Evolutionary conservation across 2,329 filamentous ascomycete genomes (phyloP), one percentile per base, ranked within the genome.

Genomic region (Hypoxylon sp.): DNA sequence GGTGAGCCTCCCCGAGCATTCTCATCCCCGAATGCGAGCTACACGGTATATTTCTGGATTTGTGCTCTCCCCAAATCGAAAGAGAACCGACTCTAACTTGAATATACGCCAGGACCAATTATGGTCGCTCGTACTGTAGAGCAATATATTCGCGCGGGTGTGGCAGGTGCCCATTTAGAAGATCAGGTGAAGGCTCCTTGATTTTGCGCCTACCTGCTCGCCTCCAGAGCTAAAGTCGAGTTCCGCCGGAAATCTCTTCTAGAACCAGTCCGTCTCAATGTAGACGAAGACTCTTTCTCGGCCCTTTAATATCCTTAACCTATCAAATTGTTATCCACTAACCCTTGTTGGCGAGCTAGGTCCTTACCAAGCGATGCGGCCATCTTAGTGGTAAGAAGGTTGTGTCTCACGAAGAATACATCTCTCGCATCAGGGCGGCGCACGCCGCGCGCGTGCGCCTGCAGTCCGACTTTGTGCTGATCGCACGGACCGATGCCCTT

Each of bases 311-410:
- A 23, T 23, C 11, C n/a, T 34, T 3, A 2, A n/a, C 16, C 16
- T 5, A 41, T 21, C 25, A 21, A 21, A n/a, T 29, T 30, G 16
- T 8, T 27, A 32, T 32, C 21, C 19, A 11, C 64, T 69, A 11
- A 67, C 50, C 23, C 19, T 25, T 21, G 14, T 41, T 14, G n/a
- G 11, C 14, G 19, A 30, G 5, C 11, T 34, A 91, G 78, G 81
- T 90, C 16, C 79, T 84, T 45, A 85, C 83, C 46, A 91, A 91
- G 78, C 85, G 88, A 8, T 91, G 88, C 74, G 89, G 89, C 0
- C 89, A 91, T 73, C 79, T 91, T 0, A 76, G 77, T 0, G 87
- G 87, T 57, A 91, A 91, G 76, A 80, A 86, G 61, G 78, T 91
- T 11, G 88, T 91, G 7, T 73, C 78, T 1, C 65, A 74, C 0